Evolutionary conservation across 495 filamentous ascomycete genomes (phyloP).

Genomic region (Penicillium maclennaniae): DNA sequence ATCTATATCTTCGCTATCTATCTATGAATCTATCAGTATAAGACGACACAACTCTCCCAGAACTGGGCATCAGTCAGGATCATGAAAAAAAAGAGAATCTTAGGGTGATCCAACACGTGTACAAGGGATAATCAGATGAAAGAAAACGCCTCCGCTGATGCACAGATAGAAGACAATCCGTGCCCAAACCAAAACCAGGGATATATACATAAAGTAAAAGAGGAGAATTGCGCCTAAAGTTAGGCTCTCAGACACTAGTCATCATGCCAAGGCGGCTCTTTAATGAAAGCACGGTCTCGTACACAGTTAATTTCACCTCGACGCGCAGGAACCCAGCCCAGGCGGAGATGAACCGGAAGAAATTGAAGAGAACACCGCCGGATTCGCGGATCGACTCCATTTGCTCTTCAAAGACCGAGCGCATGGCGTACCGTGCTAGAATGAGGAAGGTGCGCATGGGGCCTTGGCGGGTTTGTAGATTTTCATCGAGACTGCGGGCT

Average conservation of each 20-base stretch:
- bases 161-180: slow-evolving; percentile 32
- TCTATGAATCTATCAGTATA: slow-evolving; percentile 15
- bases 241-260: slow-evolving; percentile 4
- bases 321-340: slow-evolving; percentile 59
- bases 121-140: not conserved
- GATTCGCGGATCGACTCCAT: slow-evolving; percentile 61
- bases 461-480: slow-evolving; percentile 82
- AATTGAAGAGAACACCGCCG: slow-evolving; percentile 56
- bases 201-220: slow-evolving; percentile 13
- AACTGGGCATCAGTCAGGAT: not conserved
- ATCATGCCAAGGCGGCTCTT: slow-evolving; percentile 39
- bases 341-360: slow-evolving; percentile 52
- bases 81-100: not conserved
- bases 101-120: not conserved
- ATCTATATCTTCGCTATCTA: slow-evolving; percentile 12
- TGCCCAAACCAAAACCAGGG: slow-evolving; percentile 20
- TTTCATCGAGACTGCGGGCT: slow-evolving; percentile 90
- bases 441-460: slow-evolving; percentile 90
- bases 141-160: slow-evolving; percentile 34
- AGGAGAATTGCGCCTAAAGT: not conserved
- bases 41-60: not conserved
- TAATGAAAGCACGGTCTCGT: slow-evolving; percentile 51
- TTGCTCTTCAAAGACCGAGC: slow-evolving; percentile 84
- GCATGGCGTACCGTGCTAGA: slow-evolving; percentile 85
- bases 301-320: slow-evolving; percentile 58